Evolutionary conservation across 768 basidiomycete species (phyloP).

Genomic region (Leccinellum albellum): DNA sequence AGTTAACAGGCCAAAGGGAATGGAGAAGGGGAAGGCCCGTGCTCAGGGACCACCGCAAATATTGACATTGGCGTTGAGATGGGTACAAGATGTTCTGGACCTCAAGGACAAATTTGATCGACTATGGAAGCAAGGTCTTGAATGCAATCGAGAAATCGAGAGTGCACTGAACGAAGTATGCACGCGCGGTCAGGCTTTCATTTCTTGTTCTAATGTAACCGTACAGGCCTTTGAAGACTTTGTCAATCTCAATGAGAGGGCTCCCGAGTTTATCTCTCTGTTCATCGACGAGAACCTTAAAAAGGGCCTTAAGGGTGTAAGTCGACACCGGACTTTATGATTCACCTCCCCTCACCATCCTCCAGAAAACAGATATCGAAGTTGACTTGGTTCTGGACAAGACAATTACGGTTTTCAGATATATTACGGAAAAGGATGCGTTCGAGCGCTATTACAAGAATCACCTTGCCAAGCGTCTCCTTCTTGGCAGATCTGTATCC

Average conservation of each 20-base stretch:
- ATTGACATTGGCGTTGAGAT: constrained; percentile 67
- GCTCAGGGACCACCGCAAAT: constrained; percentile 40
- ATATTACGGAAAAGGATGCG: constrained; percentile 89
- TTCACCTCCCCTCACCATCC: neutral
- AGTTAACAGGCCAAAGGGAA: constrained; percentile 39
- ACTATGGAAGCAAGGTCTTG: constrained; percentile 69
- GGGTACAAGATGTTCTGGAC: constrained; percentile 89
- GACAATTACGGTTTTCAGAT: constrained; percentile 94
- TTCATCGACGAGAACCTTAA: constrained; percentile 97
- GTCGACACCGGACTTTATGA: constrained; percentile 26
- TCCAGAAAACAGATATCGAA: constrained; percentile 90
- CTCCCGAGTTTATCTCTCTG: constrained; percentile 92
- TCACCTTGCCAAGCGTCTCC: constrained; percentile 90
- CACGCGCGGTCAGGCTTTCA: neutral
- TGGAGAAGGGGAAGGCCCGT: constrained; percentile 54
- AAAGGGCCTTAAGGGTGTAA: constrained; percentile 89
- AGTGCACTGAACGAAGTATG: constrained; percentile 80
- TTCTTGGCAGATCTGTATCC: constrained; percentile 82
- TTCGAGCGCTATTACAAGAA: constrained; percentile 98
- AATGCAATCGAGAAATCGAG: constrained; percentile 71
- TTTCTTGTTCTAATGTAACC: constrained; percentile 1
- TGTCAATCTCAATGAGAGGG: constrained; percentile 81
- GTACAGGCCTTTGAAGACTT: constrained; percentile 87
- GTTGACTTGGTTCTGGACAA: constrained; percentile 89
- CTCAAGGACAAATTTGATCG: constrained; percentile 89